phyloP scores from a whole-genome alignment of 2,329 filamentous ascomycete genomes.

The Ophiostoma ulmi region DNA sequence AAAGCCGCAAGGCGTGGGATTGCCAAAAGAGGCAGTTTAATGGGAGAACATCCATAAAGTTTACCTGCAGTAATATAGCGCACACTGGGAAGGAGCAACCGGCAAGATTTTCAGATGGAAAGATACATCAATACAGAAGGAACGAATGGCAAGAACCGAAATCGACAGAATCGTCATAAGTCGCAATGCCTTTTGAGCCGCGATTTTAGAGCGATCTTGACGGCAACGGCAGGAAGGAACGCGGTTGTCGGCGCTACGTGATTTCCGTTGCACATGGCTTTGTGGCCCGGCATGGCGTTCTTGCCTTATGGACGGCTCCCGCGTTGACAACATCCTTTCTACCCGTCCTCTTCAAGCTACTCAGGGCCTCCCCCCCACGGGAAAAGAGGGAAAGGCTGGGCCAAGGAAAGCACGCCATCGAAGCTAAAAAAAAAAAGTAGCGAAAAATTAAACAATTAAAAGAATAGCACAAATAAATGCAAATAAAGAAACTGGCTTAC shows the following conservation, averaged over 20 bases:
- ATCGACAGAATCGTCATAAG: conserved; percentile 6
- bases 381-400: background rate
- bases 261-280: conserved; percentile 1
- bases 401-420: conserved; percentile 29
- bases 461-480: background rate
- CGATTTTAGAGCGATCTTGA: background rate
- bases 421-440: conserved; percentile 25
- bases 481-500: conserved; percentile 2
- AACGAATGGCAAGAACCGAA: background rate
- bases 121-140: background rate
- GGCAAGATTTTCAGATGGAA: background rate
- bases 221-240: background rate
- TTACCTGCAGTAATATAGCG: too few relatives aligned
- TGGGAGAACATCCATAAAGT: too few relatives aligned
- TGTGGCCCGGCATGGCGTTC: background rate
- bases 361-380: background rate
- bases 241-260: conserved; percentile 17
- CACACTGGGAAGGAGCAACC: background rate
- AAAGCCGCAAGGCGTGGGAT: conserved; percentile 1
- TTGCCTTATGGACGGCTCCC: conserved; percentile 10
- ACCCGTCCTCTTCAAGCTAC: background rate
- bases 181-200: conserved; percentile 7
- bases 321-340: conserved; percentile 15
- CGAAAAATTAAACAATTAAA: conserved; percentile 7
- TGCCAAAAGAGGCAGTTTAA: background rate